Conservation (phyloP, 345 rosid species). For the Lepidium sativum region DNA sequence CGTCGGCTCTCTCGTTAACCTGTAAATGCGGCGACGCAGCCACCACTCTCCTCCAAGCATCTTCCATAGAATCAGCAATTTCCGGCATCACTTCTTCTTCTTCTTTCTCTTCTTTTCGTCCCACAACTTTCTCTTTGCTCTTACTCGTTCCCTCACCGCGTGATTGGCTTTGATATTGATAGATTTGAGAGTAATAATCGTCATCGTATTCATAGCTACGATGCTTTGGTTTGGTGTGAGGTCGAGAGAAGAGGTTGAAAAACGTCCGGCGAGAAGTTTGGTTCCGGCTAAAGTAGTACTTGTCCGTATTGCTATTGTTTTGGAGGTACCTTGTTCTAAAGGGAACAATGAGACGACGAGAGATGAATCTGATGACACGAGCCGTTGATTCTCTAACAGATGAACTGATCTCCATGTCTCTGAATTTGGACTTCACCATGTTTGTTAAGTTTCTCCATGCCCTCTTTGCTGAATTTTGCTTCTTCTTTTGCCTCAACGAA, state of each 20-base stretch:
- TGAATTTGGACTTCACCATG: slow-evolving; percentile 42
- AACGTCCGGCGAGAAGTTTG: slow-evolving; percentile 8
- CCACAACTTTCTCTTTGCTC: slow-evolving; percentile 4
- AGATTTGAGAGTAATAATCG: slow-evolving; percentile 21
- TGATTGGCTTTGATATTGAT: slow-evolving; percentile 20
- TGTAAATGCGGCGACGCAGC: slow-evolving; percentile 68
- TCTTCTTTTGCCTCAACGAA: slow-evolving; percentile 38
- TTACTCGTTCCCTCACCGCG: slow-evolving; percentile 13
- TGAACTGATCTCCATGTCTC: slow-evolving; percentile 29
- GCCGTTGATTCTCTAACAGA: slow-evolving; percentile 36
- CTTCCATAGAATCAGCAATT: slow-evolving; percentile 45
- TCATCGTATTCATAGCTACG: slow-evolving; percentile 1
- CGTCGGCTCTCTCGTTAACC: slow-evolving; percentile 83
- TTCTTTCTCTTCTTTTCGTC: slow-evolving; percentile 3
- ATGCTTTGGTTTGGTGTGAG: slow-evolving; percentile 9
- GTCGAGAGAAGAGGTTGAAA: slow-evolving; percentile 27
- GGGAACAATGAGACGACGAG: slow-evolving; percentile 37
- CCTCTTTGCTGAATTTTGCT: slow-evolving; percentile 51
- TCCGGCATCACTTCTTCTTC: slow-evolving; percentile 25
- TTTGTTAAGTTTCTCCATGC: slow-evolving; percentile 50
- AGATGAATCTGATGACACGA: slow-evolving; percentile 38
- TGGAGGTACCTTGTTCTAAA: slow-evolving; percentile 37
- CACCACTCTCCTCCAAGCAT: slow-evolving; percentile 72
- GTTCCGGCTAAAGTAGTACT: not conserved
- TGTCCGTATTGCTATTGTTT: slow-evolving; percentile 13